phyloP scores from a whole-genome alignment of 352 stramenopile species.

The Globisporangium nagaii region DNA sequence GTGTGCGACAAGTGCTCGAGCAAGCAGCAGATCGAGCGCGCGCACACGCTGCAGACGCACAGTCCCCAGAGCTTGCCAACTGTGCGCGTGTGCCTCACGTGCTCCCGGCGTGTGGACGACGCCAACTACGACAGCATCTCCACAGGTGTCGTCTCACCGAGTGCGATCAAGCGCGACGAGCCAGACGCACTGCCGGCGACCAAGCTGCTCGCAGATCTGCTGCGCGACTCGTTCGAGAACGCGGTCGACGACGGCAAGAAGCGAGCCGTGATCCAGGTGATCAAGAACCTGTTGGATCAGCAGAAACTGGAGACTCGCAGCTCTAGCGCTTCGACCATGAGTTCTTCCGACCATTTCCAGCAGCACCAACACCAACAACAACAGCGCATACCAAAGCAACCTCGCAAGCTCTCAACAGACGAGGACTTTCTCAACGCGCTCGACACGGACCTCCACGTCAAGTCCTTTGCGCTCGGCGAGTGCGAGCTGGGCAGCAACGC shows the following conservation, averaged over 20 bases:
- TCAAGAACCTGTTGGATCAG: constrained; percentile 44
- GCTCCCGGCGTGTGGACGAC: constrained; percentile 43
- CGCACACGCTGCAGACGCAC: constrained; percentile 19
- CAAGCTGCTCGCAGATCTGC: constrained; percentile 24
- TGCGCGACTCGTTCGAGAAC: constrained; percentile 36
- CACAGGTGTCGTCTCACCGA: constrained; percentile 14
- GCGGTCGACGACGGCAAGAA: constrained; percentile 20
- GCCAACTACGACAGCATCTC: constrained; percentile 46
- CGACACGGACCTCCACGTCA: constrained; percentile 2
- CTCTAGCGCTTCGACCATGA: not conserved
- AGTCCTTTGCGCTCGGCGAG: constrained; percentile 6
- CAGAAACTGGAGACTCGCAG: not conserved
- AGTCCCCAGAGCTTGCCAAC: constrained; percentile 4
- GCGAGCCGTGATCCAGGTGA: constrained; percentile 38
- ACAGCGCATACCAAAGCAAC: not conserved
- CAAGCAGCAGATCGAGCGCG: constrained; percentile 27
- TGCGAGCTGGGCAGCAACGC: constrained; percentile 18
- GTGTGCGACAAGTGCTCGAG: constrained; percentile 47
- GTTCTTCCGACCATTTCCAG: not conserved
- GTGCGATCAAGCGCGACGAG: constrained; percentile 19
- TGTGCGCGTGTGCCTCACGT: constrained; percentile 49
- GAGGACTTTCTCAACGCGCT: not conserved
- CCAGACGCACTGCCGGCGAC: constrained; percentile 14
- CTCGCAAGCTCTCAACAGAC: constrained; percentile 1
- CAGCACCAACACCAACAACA: not conserved